Evolutionary conservation across 441 rosid species (phyloP), one percentile per base, ranked within the genome.

Genomic region (Populus hybrid): DNA sequence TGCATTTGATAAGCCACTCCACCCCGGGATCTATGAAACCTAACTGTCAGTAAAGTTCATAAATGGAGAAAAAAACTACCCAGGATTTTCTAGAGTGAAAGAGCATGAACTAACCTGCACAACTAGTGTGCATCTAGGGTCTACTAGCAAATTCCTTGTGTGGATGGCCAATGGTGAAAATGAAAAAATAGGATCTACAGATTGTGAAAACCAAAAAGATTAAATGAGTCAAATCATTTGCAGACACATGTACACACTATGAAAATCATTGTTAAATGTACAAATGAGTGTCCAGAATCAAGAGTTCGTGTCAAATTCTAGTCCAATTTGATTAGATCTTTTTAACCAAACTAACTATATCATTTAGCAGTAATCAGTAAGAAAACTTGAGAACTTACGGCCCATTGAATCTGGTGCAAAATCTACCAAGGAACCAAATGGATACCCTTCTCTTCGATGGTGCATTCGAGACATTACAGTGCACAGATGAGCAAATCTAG

Each of bases 1-100:
- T 35, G 99, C 99, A 84, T 96, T 96, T 26, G 98, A 96, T 84
- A 96, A 91, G 89, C 98, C 89, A 84, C 97, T 96, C 98, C 98
- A 92, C 72, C 98, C 98, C 10, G 98, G 98, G 73, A 96, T 90
- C 99, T 96, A 84, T 67, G 35, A 77, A 83, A 73, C 23, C 75
- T 70, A 78, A 81, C 78, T 7, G 54, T 84, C 79, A 82, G 71
- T 73, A 73, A 83, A 86, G 81, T 65, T 77, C 36, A 46, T 16
- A 71, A 75, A 82, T 75, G 76, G 76, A 82, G 61, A 80, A 69
- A 21, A 18, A 64, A 24, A 4, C 30, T 28, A 77, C 74, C 71
- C 18, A 77, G 73, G 59, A 74, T 72, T 72, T 59, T 78, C 34
- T 12, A 57, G 26, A 76, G 74, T 38, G 77, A 61, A 16, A 80